Conservation (phyloP, 257 asterid genomes). For the Solanum peruvianum region DNA sequence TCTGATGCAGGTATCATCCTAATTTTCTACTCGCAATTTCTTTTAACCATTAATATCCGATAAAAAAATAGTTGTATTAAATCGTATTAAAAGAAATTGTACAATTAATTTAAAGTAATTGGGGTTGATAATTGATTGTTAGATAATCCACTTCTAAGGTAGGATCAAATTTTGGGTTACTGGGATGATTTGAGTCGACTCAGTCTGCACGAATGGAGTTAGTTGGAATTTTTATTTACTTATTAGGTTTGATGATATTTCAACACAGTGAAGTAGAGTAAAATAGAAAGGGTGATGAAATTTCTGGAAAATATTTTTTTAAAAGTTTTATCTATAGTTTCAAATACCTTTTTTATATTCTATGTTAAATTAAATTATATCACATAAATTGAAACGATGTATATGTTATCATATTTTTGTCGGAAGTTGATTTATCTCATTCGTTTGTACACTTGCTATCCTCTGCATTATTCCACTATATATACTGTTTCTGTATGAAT, state of each 20-base stretch:
- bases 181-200: background rate
- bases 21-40: background rate
- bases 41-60: too few species aligned
- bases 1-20: slow-evolving; percentile 49
- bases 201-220: background rate
- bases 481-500: background rate
- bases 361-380: too few species aligned
- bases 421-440: too few species aligned
- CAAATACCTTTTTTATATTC: too few species aligned
- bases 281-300: background rate
- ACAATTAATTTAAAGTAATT: background rate
- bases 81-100: background rate
- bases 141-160: background rate
- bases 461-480: background rate
- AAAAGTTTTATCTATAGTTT: too few species aligned
- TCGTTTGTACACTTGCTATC: too few species aligned
- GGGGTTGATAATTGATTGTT: background rate
- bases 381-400: too few species aligned
- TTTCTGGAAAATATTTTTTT: background rate
- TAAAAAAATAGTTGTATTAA: too few species aligned
- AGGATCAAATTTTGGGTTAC: background rate
- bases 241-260: background rate
- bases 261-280: background rate
- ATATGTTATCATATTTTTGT: too few species aligned
- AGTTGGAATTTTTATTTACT: background rate